A percentile compares a stretch with the other conserved stretches of the same genome.
phyloP scores from a whole-genome alignment of 2,329 filamentous ascomycete species.

The Gnomoniopsis smithogilvyi region DNA sequence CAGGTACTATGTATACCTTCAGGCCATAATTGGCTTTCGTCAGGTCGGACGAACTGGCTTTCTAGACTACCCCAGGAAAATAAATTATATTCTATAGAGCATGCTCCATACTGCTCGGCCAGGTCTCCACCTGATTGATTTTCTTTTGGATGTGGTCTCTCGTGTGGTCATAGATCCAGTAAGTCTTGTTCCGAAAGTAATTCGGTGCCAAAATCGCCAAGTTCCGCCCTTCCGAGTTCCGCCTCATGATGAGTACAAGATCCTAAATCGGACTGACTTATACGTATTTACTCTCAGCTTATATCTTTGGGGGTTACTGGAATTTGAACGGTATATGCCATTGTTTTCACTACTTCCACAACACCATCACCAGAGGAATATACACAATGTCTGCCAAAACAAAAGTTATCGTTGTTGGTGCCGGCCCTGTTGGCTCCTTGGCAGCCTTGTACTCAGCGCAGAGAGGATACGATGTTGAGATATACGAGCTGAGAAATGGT shows the following conservation, averaged over 20 bases:
- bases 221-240: constrained; percentile 10
- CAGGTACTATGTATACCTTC: neutral
- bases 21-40: neutral
- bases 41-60: too few species aligned
- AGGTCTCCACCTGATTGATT: neutral
- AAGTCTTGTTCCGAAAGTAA: neutral
- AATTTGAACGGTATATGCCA: neutral
- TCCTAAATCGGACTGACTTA: neutral
- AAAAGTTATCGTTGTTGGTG: constrained; percentile 82
- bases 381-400: neutral
- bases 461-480: constrained; percentile 82
- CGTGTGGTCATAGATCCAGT: neutral
- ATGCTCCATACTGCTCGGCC: neutral
- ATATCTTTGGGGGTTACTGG: neutral
- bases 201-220: neutral
- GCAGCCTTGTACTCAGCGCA: constrained; percentile 90
- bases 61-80: too few species aligned
- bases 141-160: neutral
- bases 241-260: neutral
- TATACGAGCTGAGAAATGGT: constrained; percentile 94
- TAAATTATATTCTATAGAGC: too few species aligned
- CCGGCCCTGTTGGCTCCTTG: constrained; percentile 88
- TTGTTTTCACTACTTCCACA: neutral
- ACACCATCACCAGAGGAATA: neutral
- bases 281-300: neutral